Evolutionary conservation across 768 basidiomycete genomes (phyloP).

Genomic region (Boletus subparvulus): DNA sequence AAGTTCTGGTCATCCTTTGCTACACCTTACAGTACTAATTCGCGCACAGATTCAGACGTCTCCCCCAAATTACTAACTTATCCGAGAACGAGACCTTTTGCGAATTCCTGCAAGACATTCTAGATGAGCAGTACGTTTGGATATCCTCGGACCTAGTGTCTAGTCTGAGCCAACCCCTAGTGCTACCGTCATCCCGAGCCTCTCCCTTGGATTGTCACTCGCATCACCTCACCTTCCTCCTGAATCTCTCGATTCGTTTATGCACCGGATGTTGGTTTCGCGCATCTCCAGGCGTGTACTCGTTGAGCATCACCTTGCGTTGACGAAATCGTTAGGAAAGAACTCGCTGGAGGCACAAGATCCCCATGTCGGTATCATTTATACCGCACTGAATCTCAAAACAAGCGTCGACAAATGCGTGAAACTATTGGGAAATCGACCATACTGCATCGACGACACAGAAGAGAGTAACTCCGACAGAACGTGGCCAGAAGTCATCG

Average conservation of each 20-base stretch:
- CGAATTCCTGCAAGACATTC: slow-evolving; percentile 56
- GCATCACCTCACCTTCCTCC: slow-evolving; percentile 77
- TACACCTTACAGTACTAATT: slow-evolving; percentile 6
- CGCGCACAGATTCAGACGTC: slow-evolving; percentile 60
- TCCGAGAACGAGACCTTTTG: slow-evolving; percentile 82
- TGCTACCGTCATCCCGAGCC: slow-evolving; percentile 74
- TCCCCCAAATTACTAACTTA: slow-evolving; percentile 68
- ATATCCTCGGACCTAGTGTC: slow-evolving; percentile 1
- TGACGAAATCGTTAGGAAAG: slow-evolving; percentile 56
- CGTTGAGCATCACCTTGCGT: slow-evolving; percentile 84
- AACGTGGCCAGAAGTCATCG: slow-evolving; percentile 59
- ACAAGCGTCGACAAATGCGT: slow-evolving; percentile 71
- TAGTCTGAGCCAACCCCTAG: slow-evolving; percentile 38
- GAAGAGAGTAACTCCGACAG: slow-evolving; percentile 28
- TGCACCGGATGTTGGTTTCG: slow-evolving; percentile 89
- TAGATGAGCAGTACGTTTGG: slow-evolving; percentile 71
- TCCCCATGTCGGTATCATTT: slow-evolving; percentile 82
- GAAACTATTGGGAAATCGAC: slow-evolving; percentile 50
- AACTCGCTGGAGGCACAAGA: slow-evolving; percentile 40
- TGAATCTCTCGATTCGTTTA: slow-evolving; percentile 80
- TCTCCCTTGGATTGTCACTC: slow-evolving; percentile 81
- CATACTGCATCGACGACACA: slow-evolving; percentile 41
- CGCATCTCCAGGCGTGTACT: slow-evolving; percentile 88
- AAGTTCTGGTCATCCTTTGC: slow-evolving; percentile 45
- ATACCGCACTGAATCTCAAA: slow-evolving; percentile 68